Evolutionary conservation across 352 stramenopile species (phyloP), one percentile per base, ranked within the genome.

Genomic region (Elongisporangium senticosum): DNA sequence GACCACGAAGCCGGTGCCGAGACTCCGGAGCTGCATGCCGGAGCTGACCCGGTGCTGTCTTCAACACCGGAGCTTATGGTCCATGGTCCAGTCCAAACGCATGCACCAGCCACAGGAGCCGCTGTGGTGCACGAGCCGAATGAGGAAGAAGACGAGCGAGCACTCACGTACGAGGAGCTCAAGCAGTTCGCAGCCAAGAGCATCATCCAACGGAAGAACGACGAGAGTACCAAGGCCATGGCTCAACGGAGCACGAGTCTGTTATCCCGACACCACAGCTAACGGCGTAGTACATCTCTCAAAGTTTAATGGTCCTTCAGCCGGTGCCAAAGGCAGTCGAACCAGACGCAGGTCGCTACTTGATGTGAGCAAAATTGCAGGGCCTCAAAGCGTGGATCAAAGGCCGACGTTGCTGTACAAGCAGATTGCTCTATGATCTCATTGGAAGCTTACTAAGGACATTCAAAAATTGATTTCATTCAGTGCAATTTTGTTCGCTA

Each of bases 81-180:
- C 11, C 33, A 43, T 4, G 33, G 7, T 5, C 56, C 59, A 52
- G 20, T 33, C 26, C 51, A 52, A 2, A 26, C 51, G 3, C 51
- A 55, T 17, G 51, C 58, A 26, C 5, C 23, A 4, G 23, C 22
- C 4, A 52, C 26, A 22, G 43, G 37, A 60, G 49, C 7, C 20
- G 24, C 23, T 21, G 58, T 54, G n/a, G 33, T 43, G 52, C 60
- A 67, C 17, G 56, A 66, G 22, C 20, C 62, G 56, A 62, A 24
- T n/a, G 74, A 88, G 13, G 81, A 88, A 5, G 81, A 91, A 37
- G 81, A 85, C 10, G 82, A 91, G 28, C 74, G 79, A 61, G 74
- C 75, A 22, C 77, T 87, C 39, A 89, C 79, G 4, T 89, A 91
- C 65, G 77, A 89, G 17, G 79, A 91, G 53, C 73, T 91, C n/a